Conservation (phyloP, 169 alveolate species). For the Amoebophrya sp. region DNA sequence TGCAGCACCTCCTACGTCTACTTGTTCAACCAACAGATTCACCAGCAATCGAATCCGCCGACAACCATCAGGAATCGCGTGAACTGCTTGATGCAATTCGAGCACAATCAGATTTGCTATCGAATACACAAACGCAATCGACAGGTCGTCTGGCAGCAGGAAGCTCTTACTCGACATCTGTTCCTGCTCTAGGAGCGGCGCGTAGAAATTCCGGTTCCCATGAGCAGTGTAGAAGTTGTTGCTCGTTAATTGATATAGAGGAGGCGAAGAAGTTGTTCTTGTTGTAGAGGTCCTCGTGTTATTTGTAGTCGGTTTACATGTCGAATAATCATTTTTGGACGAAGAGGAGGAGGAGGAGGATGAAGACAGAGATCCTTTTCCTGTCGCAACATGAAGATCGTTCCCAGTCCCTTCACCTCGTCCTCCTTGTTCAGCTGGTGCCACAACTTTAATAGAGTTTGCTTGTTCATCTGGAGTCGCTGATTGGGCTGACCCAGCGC, state of each 20-base stretch:
- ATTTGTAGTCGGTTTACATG: too few species aligned
- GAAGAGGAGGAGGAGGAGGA: too few species aligned
- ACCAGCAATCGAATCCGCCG: neutral
- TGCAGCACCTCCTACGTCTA: neutral
- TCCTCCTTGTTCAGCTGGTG: too few species aligned
- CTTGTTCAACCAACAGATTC: neutral
- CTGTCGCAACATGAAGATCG: too few species aligned
- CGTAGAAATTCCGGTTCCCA: neutral
- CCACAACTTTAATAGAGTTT: too few species aligned
- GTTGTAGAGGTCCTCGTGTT: too few species aligned
- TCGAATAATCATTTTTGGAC: too few species aligned
- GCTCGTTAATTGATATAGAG: neutral
- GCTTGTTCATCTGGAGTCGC: too few species aligned
- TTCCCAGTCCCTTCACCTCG: too few species aligned
- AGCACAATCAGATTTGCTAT: neutral
- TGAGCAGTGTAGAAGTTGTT: constrained; percentile 17
- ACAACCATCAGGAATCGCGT: neutral
- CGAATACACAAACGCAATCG: neutral
- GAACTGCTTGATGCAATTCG: neutral
- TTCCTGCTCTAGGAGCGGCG: neutral
- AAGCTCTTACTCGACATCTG: neutral
- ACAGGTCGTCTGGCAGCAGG: neutral
- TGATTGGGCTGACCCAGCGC: too few species aligned
- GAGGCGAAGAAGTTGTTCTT: too few species aligned
- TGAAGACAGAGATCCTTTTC: too few species aligned